Evolutionary conservation across 2,329 filamentous ascomycete genomes (phyloP), one percentile per base, ranked within the genome.

Genomic region (Plectosphaerella plurivora): DNA sequence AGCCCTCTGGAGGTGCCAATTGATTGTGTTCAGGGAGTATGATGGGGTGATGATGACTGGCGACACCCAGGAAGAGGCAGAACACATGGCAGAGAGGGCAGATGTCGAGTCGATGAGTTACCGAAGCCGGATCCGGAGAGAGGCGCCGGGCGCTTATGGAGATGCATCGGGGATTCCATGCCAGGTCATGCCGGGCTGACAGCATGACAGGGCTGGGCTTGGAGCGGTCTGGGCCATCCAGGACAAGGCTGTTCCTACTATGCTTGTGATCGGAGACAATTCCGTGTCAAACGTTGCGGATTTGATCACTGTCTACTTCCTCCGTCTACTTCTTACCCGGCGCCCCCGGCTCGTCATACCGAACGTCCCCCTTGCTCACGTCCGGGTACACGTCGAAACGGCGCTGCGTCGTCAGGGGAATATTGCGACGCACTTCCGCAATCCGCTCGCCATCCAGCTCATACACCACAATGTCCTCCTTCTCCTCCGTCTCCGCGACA

Each of bases 321-420:
- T 20, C 2, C 25, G 8, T 8, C 28, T 33, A 33, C 41, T 44
- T 44, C 41, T 18, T 20, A 8, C 48, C 37, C 15, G 48, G 48
- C 8, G 28, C 35, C 22, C 48, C 48, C 3, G 37, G 37, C 48
- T 50, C 48, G 14, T 42, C 39, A 15, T 10, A 50, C 20, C 66
- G 63, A 22, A 77, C 66, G 53, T 77, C 73, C 1, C 82, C 86
- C 62, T 81, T 71, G 63, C 85, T 91, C 33, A 99, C 84, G 75
- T 99, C 92, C 0, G 91, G 88, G 69, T 99, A 99, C 18, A 99
- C 88, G 69, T 99, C 94, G 67, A 96, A 99, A 59, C 94, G 78
- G 63, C 94, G 81, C 78, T 99, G 94, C 16, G 79, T 81, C 62
- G 86, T 84, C 50, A 97, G 76, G 3, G 94, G 94, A 60, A 99